Percentiles rank a stretch among this genome's conserved stretches.
phyloP scores from a whole-genome alignment of 805 yeast genomes.

The Kluyveromyces siamensis region DNA sequence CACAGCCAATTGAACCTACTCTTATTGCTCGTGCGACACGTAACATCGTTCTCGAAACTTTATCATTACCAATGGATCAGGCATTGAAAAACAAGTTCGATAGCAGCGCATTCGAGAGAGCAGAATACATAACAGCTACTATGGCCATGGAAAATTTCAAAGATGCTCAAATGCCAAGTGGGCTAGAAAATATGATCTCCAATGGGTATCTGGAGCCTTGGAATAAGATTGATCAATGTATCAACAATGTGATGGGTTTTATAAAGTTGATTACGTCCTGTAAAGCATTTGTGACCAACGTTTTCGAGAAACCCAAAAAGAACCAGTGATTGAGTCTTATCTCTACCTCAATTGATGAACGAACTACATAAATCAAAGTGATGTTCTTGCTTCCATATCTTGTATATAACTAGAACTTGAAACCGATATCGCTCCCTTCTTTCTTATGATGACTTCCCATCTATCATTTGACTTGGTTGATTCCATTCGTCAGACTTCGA shows the following conservation, averaged over 20 bases:
- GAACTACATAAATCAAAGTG: too few relatives aligned
- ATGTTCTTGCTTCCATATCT: background rate
- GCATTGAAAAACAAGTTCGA: constrained; percentile 14
- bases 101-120: constrained; percentile 7
- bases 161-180: constrained; percentile 1
- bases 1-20: background rate
- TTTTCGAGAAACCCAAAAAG: constrained; percentile 18
- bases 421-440: too few relatives aligned
- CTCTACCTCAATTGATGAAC: background rate
- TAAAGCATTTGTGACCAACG: constrained; percentile 13
- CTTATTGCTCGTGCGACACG: background rate
- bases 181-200: constrained; percentile 4
- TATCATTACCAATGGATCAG: constrained; percentile 14
- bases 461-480: background rate
- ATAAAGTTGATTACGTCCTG: constrained; percentile 14
- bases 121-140: constrained; percentile 12
- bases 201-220: constrained; percentile 22
- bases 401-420: background rate
- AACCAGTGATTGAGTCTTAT: background rate
- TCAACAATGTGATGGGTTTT: constrained; percentile 11
- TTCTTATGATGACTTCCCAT: background rate
- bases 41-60: constrained; percentile 6
- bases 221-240: constrained; percentile 14
- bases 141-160: background rate
- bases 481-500: background rate